Evolutionary conservation across 1,284 basidiomycete genomes (phyloP).

Genomic region (Tremellales sp.): DNA sequence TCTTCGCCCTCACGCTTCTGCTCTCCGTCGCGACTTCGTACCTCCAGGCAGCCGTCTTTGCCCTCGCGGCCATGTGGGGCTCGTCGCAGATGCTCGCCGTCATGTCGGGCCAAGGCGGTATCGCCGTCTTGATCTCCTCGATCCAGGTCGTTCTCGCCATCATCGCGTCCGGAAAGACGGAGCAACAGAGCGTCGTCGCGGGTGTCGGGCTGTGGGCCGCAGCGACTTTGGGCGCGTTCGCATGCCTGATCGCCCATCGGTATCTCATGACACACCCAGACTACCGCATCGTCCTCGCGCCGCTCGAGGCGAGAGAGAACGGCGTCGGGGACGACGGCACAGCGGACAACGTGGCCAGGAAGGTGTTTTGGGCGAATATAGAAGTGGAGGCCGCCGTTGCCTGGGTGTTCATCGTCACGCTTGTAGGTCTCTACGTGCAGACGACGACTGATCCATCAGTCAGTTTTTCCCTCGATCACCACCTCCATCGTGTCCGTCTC

Average conservation of each 20-base stretch:
- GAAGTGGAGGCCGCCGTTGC: conserved; percentile 67
- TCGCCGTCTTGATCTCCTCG: conserved; percentile 44
- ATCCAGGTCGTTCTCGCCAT: conserved; percentile 41
- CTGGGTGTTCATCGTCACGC: conserved; percentile 71
- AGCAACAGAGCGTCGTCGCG: conserved; percentile 19
- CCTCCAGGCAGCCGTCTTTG: conserved; percentile 46
- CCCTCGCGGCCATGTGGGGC: conserved; percentile 40
- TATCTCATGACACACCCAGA: conserved; percentile 28
- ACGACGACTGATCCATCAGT: conserved; percentile 52
- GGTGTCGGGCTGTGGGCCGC: conserved; percentile 44
- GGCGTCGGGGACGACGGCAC: conserved; percentile 5
- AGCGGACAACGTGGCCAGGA: conserved; percentile 16
- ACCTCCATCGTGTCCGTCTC: conserved; percentile 66
- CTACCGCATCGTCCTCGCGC: conserved; percentile 21
- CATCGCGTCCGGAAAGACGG: conserved; percentile 12
- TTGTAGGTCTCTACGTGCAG: conserved; percentile 60
- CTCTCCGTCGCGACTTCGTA: conserved; percentile 38
- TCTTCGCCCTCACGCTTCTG: conserved; percentile 33
- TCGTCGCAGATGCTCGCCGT: conserved; percentile 42
- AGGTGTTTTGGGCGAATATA: conserved; percentile 57
- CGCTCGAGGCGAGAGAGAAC: conserved; percentile 10
- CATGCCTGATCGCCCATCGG: conserved; percentile 28
- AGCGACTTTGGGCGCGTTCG: conserved; percentile 23
- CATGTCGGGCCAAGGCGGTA: conserved; percentile 48
- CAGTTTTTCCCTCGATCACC: conserved; percentile 80